Percentiles rank a stretch among this genome's conserved stretches.
Evolutionary conservation across 2,329 filamentous ascomycete genomes (phyloP).

Genomic region (Fusarium sp.): DNA sequence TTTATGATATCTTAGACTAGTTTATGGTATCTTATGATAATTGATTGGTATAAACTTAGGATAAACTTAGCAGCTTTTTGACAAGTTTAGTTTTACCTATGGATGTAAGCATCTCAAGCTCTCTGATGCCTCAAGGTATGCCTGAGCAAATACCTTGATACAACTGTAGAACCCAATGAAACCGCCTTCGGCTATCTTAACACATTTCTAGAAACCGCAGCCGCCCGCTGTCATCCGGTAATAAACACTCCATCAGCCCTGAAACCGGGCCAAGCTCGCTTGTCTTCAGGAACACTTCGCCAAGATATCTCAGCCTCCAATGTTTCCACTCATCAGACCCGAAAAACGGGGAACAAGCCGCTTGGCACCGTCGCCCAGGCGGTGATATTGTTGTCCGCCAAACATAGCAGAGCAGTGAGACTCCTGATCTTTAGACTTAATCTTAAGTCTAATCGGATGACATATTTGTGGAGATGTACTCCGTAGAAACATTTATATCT

Average conservation of each 20-base stretch:
- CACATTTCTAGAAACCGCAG: not conserved
- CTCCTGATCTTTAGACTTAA: conserved; percentile 19
- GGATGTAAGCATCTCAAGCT: too few relatives aligned
- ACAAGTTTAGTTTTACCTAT: fast-evolving
- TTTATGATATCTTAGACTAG: fast-evolving
- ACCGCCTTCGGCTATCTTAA: not conserved
- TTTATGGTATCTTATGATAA: not conserved
- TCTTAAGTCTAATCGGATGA: conserved; percentile 9
- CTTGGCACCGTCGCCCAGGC: conserved; percentile 32
- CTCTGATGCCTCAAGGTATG: not conserved
- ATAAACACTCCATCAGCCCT: not conserved
- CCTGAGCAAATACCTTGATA: not conserved
- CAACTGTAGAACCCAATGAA: not conserved
- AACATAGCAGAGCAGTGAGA: conserved; percentile 3
- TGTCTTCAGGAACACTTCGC: not conserved
- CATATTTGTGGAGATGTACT: not conserved
- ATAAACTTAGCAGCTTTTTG: not conserved
- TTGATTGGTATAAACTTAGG: not conserved
- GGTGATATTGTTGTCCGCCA: conserved; percentile 38
- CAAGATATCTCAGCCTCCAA: conserved; percentile 16
- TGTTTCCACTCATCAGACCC: conserved; percentile 10
- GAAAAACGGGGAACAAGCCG: conserved; percentile 1
- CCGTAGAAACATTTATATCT: not conserved
- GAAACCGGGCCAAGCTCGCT: conserved; percentile 25
- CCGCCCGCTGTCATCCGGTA: not conserved